Evolutionary conservation across 176 grass and related monocot species (phyloP).

Genomic region (Oropetium thomaeum): DNA sequence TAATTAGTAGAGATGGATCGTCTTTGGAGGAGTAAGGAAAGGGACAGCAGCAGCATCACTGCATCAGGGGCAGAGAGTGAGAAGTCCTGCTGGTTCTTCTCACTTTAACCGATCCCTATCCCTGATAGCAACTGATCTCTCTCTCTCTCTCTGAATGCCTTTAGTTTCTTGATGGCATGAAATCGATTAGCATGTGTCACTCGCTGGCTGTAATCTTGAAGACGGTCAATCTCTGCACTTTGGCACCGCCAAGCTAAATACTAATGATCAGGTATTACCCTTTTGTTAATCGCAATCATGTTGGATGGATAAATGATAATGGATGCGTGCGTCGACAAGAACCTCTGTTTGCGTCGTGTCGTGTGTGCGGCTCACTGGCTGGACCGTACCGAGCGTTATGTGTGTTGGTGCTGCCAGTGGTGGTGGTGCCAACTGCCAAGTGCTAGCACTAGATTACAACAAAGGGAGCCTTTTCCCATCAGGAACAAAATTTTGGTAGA

Average conservation of each 20-base stretch:
- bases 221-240: too few relatives aligned
- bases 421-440: background rate
- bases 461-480: constrained; percentile 29
- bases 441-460: constrained; percentile 18
- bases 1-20: too few relatives aligned
- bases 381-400: background rate
- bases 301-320: too few relatives aligned
- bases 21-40: constrained; percentile 1
- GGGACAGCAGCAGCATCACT: constrained; percentile 20
- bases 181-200: background rate
- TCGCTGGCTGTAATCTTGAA: too few relatives aligned
- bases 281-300: constrained; percentile 11
- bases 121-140: constrained; percentile 23
- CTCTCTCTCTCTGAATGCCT: too few relatives aligned
- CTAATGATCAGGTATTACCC: background rate
- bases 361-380: background rate
- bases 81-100: background rate
- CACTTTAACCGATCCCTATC: constrained; percentile 31
- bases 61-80: background rate
- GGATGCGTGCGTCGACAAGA: background rate
- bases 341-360: background rate
- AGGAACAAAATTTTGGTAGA: background rate
- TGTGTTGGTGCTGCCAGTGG: too few relatives aligned
- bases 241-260: background rate
- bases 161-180: background rate